These are phyloP conservation scores for Cryptosporidium parvum DNA, from an alignment of 169 alveolate genomes.

Conservation along the genomic window DNA sequence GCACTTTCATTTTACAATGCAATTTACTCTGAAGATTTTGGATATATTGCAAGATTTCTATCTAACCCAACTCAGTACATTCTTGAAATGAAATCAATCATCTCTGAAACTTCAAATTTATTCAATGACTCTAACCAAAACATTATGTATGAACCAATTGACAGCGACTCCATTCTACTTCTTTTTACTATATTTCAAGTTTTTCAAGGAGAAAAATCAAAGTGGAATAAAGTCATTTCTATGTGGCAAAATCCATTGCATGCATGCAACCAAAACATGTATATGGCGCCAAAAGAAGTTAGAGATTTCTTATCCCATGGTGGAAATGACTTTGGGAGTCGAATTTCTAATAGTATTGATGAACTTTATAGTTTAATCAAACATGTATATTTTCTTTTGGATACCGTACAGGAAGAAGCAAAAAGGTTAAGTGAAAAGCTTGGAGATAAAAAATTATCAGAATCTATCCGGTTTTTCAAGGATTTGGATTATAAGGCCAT, in stretches of 20 bases:
- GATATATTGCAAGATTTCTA: constrained; percentile 56
- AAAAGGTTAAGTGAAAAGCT: constrained; percentile 6
- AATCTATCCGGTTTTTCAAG: constrained; percentile 9
- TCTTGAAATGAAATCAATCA: constrained; percentile 11
- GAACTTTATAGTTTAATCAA: constrained; percentile 36
- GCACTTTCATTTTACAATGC: constrained; percentile 44
- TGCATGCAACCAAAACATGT: constrained; percentile 64
- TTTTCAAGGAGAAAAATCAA: constrained; percentile 50
- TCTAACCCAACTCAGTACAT: constrained; percentile 58
- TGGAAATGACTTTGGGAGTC: constrained; percentile 32
- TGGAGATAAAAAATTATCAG: neutral
- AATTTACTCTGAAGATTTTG: constrained; percentile 52
- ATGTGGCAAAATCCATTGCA: constrained; percentile 45
- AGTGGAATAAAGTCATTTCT: constrained; percentile 45
- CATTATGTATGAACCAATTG: constrained; percentile 43
- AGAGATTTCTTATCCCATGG: constrained; percentile 50
- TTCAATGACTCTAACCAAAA: neutral
- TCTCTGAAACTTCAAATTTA: neutral
- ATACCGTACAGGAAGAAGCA: constrained; percentile 5
- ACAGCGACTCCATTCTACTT: constrained; percentile 42
- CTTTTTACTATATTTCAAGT: constrained; percentile 35
- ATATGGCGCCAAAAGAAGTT: constrained; percentile 75
- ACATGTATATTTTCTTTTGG: constrained; percentile 42
- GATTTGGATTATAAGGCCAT: constrained; percentile 23
- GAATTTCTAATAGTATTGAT: constrained; percentile 40